These are phyloP conservation scores for Scheffersomyces illinoinensis DNA, from an alignment of 1,139 yeast genomes.

Conservation along the genomic window DNA sequence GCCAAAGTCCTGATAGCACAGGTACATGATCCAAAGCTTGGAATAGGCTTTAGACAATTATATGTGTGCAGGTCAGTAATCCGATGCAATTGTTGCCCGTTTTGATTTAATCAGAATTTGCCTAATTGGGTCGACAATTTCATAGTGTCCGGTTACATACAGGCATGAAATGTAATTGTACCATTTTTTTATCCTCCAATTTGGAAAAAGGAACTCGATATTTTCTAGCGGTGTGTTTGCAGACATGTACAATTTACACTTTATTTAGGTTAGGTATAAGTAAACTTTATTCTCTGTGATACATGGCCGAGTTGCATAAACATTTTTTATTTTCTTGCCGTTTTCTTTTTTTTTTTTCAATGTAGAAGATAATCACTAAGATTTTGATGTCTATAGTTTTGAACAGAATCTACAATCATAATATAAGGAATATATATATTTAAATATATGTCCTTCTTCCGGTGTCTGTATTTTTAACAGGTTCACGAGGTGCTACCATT, in stretches of 20 bases:
- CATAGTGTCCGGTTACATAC: neutral
- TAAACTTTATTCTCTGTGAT: neutral
- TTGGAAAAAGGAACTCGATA: neutral
- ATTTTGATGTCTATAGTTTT: neutral
- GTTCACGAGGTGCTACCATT: neutral
- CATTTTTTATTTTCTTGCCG: neutral
- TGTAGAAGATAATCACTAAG: neutral
- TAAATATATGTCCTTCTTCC: neutral
- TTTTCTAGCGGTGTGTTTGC: neutral
- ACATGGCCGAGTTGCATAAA: neutral
- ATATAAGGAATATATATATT: neutral
- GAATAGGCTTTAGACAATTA: constrained; percentile 1
- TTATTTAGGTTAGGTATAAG: neutral
- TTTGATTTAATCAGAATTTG: neutral
- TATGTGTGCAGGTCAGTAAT: neutral
- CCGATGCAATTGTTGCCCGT: neutral
- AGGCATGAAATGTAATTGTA: neutral
- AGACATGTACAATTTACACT: constrained; percentile 1
- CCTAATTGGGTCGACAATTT: constrained; percentile 7
- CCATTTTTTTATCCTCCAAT: neutral
- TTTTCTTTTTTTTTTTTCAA: neutral
- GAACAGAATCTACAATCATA: neutral
- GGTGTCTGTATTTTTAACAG: neutral
- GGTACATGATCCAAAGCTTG: neutral
- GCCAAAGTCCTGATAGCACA: neutral